These are phyloP conservation scores for Colletotrichum graminicola DNA, from an alignment of 2,329 filamentous ascomycete genomes.

Conservation along the genomic window DNA sequence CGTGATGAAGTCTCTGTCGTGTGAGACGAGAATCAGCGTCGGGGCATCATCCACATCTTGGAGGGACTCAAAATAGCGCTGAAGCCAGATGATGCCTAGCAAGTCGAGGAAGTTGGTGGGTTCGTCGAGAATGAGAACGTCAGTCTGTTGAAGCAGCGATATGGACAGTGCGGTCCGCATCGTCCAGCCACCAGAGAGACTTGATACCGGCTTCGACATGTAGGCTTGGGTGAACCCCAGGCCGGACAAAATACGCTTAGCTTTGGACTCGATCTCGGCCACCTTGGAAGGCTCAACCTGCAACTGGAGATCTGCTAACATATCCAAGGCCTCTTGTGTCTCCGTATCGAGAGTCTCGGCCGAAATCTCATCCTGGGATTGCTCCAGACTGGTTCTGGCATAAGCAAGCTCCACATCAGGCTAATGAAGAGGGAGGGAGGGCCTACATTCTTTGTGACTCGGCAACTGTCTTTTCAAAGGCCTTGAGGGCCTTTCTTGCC, in stretches of 20 bases:
- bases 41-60: constrained; percentile 65
- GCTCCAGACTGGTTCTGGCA: constrained; percentile 55
- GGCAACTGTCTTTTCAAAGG: constrained; percentile 75
- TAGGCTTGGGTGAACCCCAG: constrained; percentile 77
- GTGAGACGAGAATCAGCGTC: constrained; percentile 83
- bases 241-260: constrained; percentile 74
- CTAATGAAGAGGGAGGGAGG: neutral
- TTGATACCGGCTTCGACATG: constrained; percentile 70
- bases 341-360: constrained; percentile 70
- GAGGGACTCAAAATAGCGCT: constrained; percentile 74
- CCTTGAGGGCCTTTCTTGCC: constrained; percentile 79
- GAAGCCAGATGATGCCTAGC: constrained; percentile 86
- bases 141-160: constrained; percentile 77
- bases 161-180: constrained; percentile 77
- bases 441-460: constrained; percentile 66
- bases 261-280: constrained; percentile 73
- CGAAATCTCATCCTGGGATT: constrained; percentile 69
- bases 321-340: constrained; percentile 76
- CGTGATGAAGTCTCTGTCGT: constrained; percentile 85
- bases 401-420: neutral
- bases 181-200: constrained; percentile 82
- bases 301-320: constrained; percentile 76
- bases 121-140: constrained; percentile 86
- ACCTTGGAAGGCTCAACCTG: constrained; percentile 75
- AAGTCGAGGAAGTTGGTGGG: constrained; percentile 90